Evolutionary conservation across 768 basidiomycete species (phyloP), one percentile per base, ranked within the genome.

Genomic region (Pulveroboletus sp.): DNA sequence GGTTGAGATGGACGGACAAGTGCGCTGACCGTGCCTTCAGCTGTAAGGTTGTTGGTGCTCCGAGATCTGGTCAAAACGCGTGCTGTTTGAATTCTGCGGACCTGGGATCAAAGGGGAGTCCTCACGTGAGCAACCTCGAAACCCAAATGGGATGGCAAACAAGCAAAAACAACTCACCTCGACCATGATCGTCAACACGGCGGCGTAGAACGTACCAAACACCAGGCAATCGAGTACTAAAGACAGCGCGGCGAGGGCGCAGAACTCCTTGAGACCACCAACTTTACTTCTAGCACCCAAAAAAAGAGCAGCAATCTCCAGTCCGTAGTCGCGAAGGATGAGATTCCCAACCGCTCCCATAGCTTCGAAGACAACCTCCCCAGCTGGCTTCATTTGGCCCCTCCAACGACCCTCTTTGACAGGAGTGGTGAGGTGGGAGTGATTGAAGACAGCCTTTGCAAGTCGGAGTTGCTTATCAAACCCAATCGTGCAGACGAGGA

Each of bases 381-480:
- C 84, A 0, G 91, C 86, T 0, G 92, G 86, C 62, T 84, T 87
- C 69, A 86, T 75, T 55, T 73, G 72, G 18, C 74, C 69, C 39
- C 70, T 57, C 53, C 71, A 72, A 18, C 71, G 65, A 26, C 50
- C 77, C 65, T 45, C 73, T 65, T 43, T 65, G 42, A 67, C 66
- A 17, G 76, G 70, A 32, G 61, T 57, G n/a, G 61, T 59, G 26
- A 83, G 69, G 42, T 87, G 80, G 2, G 88, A 89, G 58, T 93
- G 89, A 27, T 81, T 78, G 71, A 97, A 91, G 14, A 98, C 89
- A 2, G 93, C 86, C 11, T 85, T 79, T 3, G 93, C 94, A 24
- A 99, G 83, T 7, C 90, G 81, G 40, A 95, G 83, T 0, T 94
- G 95, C 67, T 99, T 98, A 71, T 99, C 96, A 67, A 98, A 99